These are phyloP conservation scores for Sclerotinia spermophila DNA, from an alignment of 2,329 filamentous ascomycete species.

Conservation along the genomic window DNA sequence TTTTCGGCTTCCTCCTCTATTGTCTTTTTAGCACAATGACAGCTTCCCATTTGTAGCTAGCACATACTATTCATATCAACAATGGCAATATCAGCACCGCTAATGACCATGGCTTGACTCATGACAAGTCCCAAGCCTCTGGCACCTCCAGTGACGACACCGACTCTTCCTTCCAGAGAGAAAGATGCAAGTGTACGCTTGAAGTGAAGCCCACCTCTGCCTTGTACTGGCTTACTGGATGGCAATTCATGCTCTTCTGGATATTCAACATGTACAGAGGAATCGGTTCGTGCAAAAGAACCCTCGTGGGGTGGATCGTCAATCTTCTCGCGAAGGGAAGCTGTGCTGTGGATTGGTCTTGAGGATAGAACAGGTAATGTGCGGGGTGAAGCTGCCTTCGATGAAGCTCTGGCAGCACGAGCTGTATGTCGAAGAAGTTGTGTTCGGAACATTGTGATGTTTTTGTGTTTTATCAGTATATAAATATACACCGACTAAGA, in stretches of 20 bases:
- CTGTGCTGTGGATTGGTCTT: slow-evolving; percentile 29
- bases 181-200: slow-evolving; percentile 83
- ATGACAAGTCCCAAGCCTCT: slow-evolving; percentile 87
- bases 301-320: slow-evolving; percentile 31
- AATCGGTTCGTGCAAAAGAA: slow-evolving; percentile 71
- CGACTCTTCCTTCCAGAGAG: slow-evolving; percentile 79
- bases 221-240: slow-evolving; percentile 64
- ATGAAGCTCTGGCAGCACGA: slow-evolving; percentile 28
- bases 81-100: slow-evolving; percentile 83
- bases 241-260: slow-evolving; percentile 72
- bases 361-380: slow-evolving; percentile 20
- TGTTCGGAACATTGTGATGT: slow-evolving; percentile 33
- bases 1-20: slow-evolving; percentile 78
- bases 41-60: background rate
- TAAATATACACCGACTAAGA: background rate
- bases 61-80: slow-evolving; percentile 85
- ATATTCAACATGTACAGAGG: slow-evolving; percentile 73
- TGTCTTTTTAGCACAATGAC: slow-evolving; percentile 22
- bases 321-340: slow-evolving; percentile 28
- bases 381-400: slow-evolving; percentile 22
- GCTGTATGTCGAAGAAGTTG: slow-evolving; percentile 33
- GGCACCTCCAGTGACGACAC: slow-evolving; percentile 85
- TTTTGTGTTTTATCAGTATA: slow-evolving; percentile 2
- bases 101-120: slow-evolving; percentile 85
- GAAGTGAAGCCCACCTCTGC: slow-evolving; percentile 75